Percentiles rank a stretch among this genome's conserved stretches.
phyloP scores from a whole-genome alignment of 257 asterid species.

The Plantago major region DNA sequence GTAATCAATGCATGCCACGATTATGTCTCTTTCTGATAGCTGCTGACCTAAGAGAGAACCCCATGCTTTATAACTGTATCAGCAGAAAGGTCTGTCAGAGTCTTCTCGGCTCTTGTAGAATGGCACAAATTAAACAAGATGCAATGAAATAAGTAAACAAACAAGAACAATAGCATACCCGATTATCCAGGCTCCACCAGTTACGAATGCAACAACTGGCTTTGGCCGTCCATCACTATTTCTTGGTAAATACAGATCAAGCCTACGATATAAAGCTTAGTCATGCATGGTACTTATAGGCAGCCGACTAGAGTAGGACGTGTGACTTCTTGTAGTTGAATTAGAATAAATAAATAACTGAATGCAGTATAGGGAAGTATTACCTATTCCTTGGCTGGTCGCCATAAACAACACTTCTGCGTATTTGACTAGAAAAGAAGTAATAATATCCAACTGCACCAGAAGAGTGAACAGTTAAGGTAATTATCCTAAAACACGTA shows the following conservation, averaged over 20 bases:
- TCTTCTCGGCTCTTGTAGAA: not conserved
- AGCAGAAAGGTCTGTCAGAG: slow-evolving; percentile 4
- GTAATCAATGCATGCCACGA: slow-evolving; percentile 99
- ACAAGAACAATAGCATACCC: slow-evolving; percentile 48
- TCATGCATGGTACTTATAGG: not conserved
- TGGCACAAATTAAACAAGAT: not conserved
- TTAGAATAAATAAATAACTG: not conserved
- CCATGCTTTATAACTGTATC: slow-evolving; percentile 95
- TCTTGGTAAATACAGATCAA: slow-evolving; percentile 83
- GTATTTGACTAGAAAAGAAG: slow-evolving; percentile 69
- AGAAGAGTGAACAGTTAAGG: slow-evolving; percentile 13
- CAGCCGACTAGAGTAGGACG: no score
- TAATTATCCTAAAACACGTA: slow-evolving; percentile 6
- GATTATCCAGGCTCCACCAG: slow-evolving; percentile 99
- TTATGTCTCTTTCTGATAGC: slow-evolving; percentile 84
- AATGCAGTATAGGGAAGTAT: slow-evolving; percentile 8
- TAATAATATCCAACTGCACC: slow-evolving; percentile 87
- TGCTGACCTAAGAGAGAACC: slow-evolving; percentile 94
- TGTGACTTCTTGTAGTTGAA: no score
- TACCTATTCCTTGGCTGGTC: slow-evolving; percentile 96
- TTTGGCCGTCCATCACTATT: slow-evolving; percentile 49
- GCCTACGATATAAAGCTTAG: slow-evolving; percentile 40
- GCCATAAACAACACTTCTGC: slow-evolving; percentile 79
- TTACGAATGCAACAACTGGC: slow-evolving; percentile 96
- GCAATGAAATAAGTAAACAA: not conserved